Conservation (phyloP, 1,284 basidiomycete species). For the Austroboletus novae-zelandiae region DNA sequence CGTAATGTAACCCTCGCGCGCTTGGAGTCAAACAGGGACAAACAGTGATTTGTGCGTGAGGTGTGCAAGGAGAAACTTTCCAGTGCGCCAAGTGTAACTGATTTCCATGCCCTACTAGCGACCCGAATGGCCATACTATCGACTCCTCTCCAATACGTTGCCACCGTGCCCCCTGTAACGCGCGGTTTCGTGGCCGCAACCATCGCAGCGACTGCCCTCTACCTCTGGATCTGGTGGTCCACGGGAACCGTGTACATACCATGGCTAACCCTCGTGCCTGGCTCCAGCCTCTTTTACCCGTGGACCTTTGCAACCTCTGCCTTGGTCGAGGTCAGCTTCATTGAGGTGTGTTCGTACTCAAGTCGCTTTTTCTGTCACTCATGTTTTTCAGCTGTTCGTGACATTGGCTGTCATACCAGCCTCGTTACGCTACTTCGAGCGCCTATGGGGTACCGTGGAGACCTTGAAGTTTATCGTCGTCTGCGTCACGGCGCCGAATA, state of each 20-base stretch:
- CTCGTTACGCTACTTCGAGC: slow-evolving; percentile 86
- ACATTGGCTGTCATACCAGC: slow-evolving; percentile 80
- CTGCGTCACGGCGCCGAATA: slow-evolving; percentile 78
- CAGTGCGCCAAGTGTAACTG: neutral
- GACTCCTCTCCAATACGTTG: slow-evolving; percentile 63
- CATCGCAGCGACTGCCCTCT: slow-evolving; percentile 60
- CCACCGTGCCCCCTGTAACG: slow-evolving; percentile 77
- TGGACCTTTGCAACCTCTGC: slow-evolving; percentile 91
- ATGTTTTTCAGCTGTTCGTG: slow-evolving; percentile 61
- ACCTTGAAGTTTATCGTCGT: slow-evolving; percentile 83
- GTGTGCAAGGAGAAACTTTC: neutral
- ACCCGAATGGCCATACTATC: slow-evolving; percentile 67
- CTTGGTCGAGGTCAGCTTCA: slow-evolving; percentile 80
- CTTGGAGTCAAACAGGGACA: slow-evolving; percentile 20
- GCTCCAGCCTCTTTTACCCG: slow-evolving; percentile 81
- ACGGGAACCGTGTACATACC: slow-evolving; percentile 48
- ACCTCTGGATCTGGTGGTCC: slow-evolving; percentile 63
- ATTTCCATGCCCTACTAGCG: slow-evolving; percentile 13
- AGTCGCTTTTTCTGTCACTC: slow-evolving; percentile 11
- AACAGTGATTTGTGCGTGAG: slow-evolving; percentile 10
- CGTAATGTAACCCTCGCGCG: slow-evolving; percentile 23
- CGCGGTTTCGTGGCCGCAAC: slow-evolving; percentile 73
- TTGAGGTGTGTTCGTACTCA: slow-evolving; percentile 64
- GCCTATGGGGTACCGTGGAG: slow-evolving; percentile 89
- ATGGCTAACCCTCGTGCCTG: slow-evolving; percentile 86